Base-by-base conservation (phyloP, 352 stramenopile genomes). In the Phytophthora quininea region DNA sequence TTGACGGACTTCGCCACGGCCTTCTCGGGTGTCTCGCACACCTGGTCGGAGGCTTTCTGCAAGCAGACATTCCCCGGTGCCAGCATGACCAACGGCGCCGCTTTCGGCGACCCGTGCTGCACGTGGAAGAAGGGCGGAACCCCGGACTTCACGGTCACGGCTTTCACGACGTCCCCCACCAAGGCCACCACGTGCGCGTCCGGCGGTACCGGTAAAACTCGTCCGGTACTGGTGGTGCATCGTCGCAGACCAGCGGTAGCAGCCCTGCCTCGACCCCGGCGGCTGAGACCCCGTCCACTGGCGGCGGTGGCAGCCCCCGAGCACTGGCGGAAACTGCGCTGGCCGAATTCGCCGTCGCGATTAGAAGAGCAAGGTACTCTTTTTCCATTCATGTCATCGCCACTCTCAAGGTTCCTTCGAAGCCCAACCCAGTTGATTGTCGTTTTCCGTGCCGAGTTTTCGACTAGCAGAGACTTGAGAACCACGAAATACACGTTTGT, bases 91-190 rank as follows among this genome's bases (percentile, higher is more conserved):
- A 73, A 66, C 57, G 74, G 74, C 32, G 64, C 65, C n/a, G 74
- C 69, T 10, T 80, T 85, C 54, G 76, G 77, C 24, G 76, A 84
- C 59, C 73, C 73, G 43, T 84, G 76, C 52, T 84, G 76, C 71
- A 80, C 63, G 33, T 85, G 76, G 76, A 73, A 68, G 10, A 69
- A 66, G 42, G 63, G 64, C 31, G 74, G 58, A 11, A 74, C 58
- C 1, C 54, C 74, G 7, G 71, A 82, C 43, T 79, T 79, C 47
- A 68, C 55, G 1, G 71, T 81, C 14, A 48, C 69, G 7, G 24
- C 62, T 24, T 71, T 74, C 27, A 73, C 65, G 12, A 69, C 51
- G 30, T 49, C 53, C 0, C 56, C 58, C 50, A 63, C 50, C 27
- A 70, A 67, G 42, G 59, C 51, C 27, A 74, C 56, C 1, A 71